phyloP scores from a whole-genome alignment of 2,329 filamentous ascomycete genomes.

The Hymenoscyphus infarciens region DNA sequence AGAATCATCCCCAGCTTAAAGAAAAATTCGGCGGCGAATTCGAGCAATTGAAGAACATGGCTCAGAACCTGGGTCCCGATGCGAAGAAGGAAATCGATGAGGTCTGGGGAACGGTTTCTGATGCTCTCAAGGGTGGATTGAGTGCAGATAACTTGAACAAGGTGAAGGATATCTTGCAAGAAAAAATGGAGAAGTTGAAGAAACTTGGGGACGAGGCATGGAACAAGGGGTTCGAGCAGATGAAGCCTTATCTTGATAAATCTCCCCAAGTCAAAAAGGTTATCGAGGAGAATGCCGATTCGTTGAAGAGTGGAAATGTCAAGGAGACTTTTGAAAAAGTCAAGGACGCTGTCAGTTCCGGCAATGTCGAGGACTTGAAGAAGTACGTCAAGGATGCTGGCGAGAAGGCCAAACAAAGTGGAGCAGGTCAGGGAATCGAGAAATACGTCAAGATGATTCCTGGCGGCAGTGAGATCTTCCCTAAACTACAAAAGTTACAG shows the following conservation, averaged over 20 bases:
- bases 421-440: constrained; percentile 36
- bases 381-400: constrained; percentile 57
- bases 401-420: constrained; percentile 56
- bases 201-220: constrained; percentile 69
- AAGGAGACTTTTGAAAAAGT: constrained; percentile 61
- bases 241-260: constrained; percentile 70
- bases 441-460: constrained; percentile 65
- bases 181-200: constrained; percentile 65
- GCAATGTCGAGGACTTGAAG: constrained; percentile 56
- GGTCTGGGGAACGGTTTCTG: constrained; percentile 64
- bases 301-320: constrained; percentile 64
- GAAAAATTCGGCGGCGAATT: constrained; percentile 66
- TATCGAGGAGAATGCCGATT: constrained; percentile 65
- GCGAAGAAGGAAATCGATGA: constrained; percentile 73
- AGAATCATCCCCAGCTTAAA: constrained; percentile 71
- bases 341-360: constrained; percentile 58
- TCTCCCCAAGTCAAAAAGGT: constrained; percentile 72
- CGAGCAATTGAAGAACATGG: constrained; percentile 66
- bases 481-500: constrained; percentile 62
- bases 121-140: constrained; percentile 60
- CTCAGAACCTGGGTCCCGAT: constrained; percentile 68
- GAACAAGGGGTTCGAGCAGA: constrained; percentile 67
- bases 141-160: constrained; percentile 50
- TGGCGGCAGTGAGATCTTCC: constrained; percentile 59
- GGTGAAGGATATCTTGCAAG: constrained; percentile 60